A percentile compares a stretch with the other conserved stretches of the same genome.
These are phyloP conservation scores for Fusarium mundagurra DNA, from an alignment of 2,329 filamentous ascomycete genomes.

Conservation along the genomic window DNA sequence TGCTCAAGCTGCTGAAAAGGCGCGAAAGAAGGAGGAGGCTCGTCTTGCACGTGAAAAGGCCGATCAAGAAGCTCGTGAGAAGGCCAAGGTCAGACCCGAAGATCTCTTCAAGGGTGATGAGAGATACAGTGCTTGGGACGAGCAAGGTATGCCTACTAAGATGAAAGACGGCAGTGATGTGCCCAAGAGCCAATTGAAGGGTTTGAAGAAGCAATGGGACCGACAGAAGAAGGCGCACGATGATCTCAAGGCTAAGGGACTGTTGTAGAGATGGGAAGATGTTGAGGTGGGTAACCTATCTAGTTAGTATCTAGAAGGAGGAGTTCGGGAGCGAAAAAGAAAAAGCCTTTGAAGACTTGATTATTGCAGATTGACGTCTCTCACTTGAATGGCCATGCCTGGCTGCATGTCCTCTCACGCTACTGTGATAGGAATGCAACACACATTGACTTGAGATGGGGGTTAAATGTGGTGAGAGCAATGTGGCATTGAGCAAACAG, in stretches of 20 bases:
- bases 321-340: constrained; percentile 5
- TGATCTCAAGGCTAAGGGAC: constrained; percentile 55
- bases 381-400: background rate
- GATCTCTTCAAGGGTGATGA: constrained; percentile 68
- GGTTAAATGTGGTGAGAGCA: constrained; percentile 11
- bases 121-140: constrained; percentile 81
- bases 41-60: constrained; percentile 60
- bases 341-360: constrained; percentile 21
- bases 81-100: constrained; percentile 64
- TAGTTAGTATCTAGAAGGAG: constrained; percentile 29
- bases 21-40: constrained; percentile 64
- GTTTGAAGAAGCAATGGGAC: constrained; percentile 89
- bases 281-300: constrained; percentile 1
- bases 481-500: background rate
- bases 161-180: constrained; percentile 82
- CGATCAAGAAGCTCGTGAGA: constrained; percentile 65
- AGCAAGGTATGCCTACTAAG: constrained; percentile 80
- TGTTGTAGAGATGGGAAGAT: constrained; percentile 35
- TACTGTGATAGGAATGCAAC: background rate
- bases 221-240: constrained; percentile 88
- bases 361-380: background rate
- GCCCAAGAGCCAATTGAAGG: constrained; percentile 82
- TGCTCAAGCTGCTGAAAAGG: constrained; percentile 69
- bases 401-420: background rate
- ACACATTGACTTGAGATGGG: background rate